Evolutionary conservation across 176 grass and related monocot species (phyloP).

Genomic region (Rhynchospora breviuscula): DNA sequence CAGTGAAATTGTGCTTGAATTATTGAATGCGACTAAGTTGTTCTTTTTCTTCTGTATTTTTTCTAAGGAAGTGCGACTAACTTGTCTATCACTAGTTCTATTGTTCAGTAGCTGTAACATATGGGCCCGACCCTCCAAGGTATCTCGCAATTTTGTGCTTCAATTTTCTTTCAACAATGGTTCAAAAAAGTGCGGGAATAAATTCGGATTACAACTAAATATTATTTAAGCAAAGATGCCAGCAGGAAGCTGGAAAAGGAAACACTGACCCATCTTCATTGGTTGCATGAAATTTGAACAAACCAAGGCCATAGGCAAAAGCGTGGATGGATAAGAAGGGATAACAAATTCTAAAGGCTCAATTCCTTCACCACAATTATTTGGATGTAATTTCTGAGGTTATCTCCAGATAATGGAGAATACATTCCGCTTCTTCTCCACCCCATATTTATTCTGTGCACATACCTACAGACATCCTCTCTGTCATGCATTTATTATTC

Average conservation of each 20-base stretch:
- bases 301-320: slow-evolving; percentile 4
- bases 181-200: neutral
- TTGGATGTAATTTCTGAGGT: neutral
- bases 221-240: neutral
- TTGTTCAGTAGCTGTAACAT: neutral
- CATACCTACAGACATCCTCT: slow-evolving; percentile 18
- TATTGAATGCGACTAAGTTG: no score
- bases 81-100: neutral
- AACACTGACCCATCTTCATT: neutral
- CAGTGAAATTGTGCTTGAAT: no score
- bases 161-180: slow-evolving; percentile 4
- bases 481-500: slow-evolving; percentile 21
- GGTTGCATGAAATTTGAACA: slow-evolving; percentile 19
- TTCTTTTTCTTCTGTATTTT: no score
- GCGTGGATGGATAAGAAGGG: slow-evolving; percentile 18
- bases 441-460: slow-evolving; percentile 10
- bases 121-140: neutral
- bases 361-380: slow-evolving; percentile 20
- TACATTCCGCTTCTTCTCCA: neutral
- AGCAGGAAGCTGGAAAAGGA: neutral
- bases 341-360: slow-evolving; percentile 5
- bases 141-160: neutral
- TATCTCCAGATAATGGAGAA: slow-evolving; percentile 5
- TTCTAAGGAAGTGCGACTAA: neutral
- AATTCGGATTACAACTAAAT: neutral